phyloP scores from a whole-genome alignment of 768 basidiomycete species.

The Hericium erinaceus region DNA sequence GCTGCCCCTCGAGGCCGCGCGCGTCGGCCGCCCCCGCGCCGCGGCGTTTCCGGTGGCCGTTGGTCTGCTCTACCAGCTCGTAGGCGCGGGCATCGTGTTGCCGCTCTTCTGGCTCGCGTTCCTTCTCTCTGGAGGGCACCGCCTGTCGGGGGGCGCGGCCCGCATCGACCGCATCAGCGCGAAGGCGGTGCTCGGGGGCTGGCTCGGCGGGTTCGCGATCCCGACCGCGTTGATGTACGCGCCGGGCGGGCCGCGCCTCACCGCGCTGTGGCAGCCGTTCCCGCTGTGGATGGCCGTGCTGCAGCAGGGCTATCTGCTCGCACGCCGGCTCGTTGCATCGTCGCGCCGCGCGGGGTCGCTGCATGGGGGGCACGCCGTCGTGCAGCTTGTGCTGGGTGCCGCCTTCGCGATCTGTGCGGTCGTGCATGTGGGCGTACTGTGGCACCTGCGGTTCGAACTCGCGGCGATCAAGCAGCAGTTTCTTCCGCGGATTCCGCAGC shows the following conservation, averaged over 20 bases:
- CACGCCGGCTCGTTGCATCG: constrained; percentile 3
- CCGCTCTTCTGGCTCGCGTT: constrained; percentile 11
- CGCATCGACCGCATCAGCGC: constrained; percentile 10
- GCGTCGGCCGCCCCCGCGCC: constrained; percentile 1
- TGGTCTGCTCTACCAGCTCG: constrained; percentile 6
- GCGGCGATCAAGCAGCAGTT: constrained; percentile 4
- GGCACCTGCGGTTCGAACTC: neutral
- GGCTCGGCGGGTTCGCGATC: constrained; percentile 3
- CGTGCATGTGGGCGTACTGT: constrained; percentile 4
- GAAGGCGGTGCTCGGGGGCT: constrained; percentile 8
- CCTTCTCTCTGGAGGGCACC: constrained; percentile 7
- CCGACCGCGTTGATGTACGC: constrained; percentile 4
- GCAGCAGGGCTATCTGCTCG: constrained; percentile 6
- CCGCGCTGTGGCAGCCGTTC: constrained; percentile 11
- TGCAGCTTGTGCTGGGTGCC: constrained; percentile 6
- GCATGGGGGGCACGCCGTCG: constrained; percentile 6
- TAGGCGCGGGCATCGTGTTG: constrained; percentile 4
- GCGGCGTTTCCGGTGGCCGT: constrained; percentile 2
- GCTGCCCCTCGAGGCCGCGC: constrained; percentile 9
- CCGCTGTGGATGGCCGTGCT: constrained; percentile 7
- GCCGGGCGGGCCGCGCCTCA: constrained; percentile 8
- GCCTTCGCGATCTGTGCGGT: constrained; percentile 7
- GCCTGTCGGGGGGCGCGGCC: neutral
- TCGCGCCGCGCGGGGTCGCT: constrained; percentile 1
- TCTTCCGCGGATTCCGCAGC: constrained; percentile 1